Evolutionary conservation across 1,139 yeast genomes (phyloP), one percentile per base, ranked within the genome.

Genomic region (Suhomyces guaymorum): DNA sequence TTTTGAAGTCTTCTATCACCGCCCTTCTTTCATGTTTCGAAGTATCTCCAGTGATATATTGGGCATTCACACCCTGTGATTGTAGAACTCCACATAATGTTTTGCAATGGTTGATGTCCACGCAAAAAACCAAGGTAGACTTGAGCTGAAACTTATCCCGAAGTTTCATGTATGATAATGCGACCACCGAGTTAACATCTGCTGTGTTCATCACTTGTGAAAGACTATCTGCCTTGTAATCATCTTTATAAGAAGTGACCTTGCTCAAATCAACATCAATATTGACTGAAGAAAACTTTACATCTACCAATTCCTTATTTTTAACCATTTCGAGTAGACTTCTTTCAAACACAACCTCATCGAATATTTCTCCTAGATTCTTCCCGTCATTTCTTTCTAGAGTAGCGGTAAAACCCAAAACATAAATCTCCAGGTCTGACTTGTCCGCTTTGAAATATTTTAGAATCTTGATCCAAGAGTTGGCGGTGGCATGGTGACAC

Each of bases 331-430:
- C 78, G n/a, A 73, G 49, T 16, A 88, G 63, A 7, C 72, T 77
- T 47, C 84, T 68, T 50, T 86, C 86, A 51, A 72, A 89, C 0
- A 83, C 94, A 19, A 90, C 73, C 41, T 85, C 75, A 48, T 90
- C 94, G 59, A 88, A 80, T 0, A 78, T 76, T 4, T 61, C 53
- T 4, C 77, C 75, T 29, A 92, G 61, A 0, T 82, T 70, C 33
- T 70, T 61, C 1, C 78, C 80, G 55, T 90, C 97, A 18, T 76
- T 73, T 38, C 98, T 44, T 52, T 66, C 70, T 50, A 70, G 60
- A 0, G 98, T 90, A 0, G 97, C 97, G 6, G 96, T 83, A 49
- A 92, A 87, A 1, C 97, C 97, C 13, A 88, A 66, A 0, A 88
- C 78, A 7, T 79, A 73, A 1, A 80, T 64, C 2, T 60, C 59